A percentile compares a stretch with the other conserved stretches of the same genome.
These are phyloP conservation scores for Hemileccinum rubropunctum DNA, from an alignment of 768 basidiomycete species.

Conservation along the genomic window DNA sequence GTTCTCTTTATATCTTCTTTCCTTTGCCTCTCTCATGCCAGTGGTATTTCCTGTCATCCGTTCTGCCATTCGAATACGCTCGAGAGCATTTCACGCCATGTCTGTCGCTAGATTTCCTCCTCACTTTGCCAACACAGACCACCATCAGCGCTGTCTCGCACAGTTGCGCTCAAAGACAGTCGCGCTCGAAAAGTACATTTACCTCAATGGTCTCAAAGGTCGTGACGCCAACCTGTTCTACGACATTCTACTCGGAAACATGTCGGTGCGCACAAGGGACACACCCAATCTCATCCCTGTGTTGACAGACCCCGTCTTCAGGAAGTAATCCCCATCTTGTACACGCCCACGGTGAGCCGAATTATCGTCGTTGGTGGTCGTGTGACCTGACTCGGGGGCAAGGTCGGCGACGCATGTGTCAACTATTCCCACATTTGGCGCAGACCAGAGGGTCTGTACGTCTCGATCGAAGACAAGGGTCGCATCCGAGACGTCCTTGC, in stretches of 20 bases:
- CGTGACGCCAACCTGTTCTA: slow-evolving; percentile 68
- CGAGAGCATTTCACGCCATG: slow-evolving; percentile 26
- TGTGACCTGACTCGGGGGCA: slow-evolving; percentile 2
- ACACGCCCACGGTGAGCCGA: slow-evolving; percentile 63
- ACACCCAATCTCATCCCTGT: neutral
- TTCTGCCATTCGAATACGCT: slow-evolving; percentile 9
- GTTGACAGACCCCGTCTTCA: slow-evolving; percentile 10
- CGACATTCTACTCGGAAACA: slow-evolving; percentile 55
- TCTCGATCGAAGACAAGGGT: slow-evolving; percentile 67
- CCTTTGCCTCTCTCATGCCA: neutral
- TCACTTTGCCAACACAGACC: slow-evolving; percentile 47
- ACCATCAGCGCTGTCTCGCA: slow-evolving; percentile 51
- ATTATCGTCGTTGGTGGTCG: neutral
- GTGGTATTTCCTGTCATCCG: neutral
- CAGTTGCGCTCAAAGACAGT: slow-evolving; percentile 57
- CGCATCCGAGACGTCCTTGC: slow-evolving; percentile 55
- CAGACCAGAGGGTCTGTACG: slow-evolving; percentile 55
- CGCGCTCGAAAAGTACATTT: slow-evolving; percentile 69
- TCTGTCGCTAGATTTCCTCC: slow-evolving; percentile 41
- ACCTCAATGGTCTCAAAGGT: slow-evolving; percentile 59
- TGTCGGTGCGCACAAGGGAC: slow-evolving; percentile 42
- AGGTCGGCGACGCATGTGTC: slow-evolving; percentile 71
- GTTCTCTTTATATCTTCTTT: neutral
- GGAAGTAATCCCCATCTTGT: slow-evolving; percentile 66
- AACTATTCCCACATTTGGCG: slow-evolving; percentile 71